These are phyloP conservation scores for Calonectria leucothoes DNA, from an alignment of 2,329 filamentous ascomycete species.

Conservation along the genomic window DNA sequence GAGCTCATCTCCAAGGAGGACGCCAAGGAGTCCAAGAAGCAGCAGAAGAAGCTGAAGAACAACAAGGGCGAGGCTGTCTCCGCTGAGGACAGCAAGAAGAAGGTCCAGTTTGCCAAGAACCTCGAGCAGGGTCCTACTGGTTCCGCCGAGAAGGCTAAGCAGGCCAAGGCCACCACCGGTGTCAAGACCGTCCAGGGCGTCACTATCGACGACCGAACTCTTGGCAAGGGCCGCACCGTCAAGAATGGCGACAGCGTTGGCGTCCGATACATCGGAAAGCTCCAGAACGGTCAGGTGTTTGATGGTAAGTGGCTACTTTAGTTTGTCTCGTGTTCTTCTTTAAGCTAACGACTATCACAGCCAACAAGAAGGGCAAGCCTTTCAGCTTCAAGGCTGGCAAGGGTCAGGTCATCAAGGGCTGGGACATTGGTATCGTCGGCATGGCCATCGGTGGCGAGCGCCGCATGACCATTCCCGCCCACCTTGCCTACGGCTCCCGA, in stretches of 20 bases:
- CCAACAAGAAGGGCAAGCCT: conserved; percentile 99
- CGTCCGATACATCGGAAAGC: conserved; percentile 99
- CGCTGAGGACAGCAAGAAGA: conserved; percentile 74
- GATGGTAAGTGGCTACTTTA: conserved; percentile 74
- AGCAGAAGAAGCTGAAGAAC: conserved; percentile 98
- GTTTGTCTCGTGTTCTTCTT: neutral
- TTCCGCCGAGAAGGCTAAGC: conserved; percentile 63
- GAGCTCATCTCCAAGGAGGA: conserved; percentile 87
- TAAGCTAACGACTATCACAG: conserved; percentile 56
- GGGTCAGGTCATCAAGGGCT: conserved; percentile 98
- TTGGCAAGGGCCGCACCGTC: conserved; percentile 83
- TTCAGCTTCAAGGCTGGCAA: conserved; percentile 95
- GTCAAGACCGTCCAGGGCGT: conserved; percentile 89
- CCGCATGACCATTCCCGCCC: conserved; percentile 87
- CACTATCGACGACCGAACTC: conserved; percentile 94
- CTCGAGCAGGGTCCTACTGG: conserved; percentile 95
- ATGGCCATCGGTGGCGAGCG: conserved; percentile 96
- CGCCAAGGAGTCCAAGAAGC: conserved; percentile 90
- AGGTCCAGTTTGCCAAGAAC: conserved; percentile 99
- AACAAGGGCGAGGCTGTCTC: conserved; percentile 91
- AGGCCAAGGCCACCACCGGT: conserved; percentile 65
- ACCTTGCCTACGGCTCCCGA: conserved; percentile 91
- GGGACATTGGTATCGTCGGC: conserved; percentile 94
- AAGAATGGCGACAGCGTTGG: conserved; percentile 93
- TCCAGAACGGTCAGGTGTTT: conserved; percentile 93